Base-by-base conservation (phyloP, 2,329 filamentous ascomycete species). In the Cladosporium sp. region DNA sequence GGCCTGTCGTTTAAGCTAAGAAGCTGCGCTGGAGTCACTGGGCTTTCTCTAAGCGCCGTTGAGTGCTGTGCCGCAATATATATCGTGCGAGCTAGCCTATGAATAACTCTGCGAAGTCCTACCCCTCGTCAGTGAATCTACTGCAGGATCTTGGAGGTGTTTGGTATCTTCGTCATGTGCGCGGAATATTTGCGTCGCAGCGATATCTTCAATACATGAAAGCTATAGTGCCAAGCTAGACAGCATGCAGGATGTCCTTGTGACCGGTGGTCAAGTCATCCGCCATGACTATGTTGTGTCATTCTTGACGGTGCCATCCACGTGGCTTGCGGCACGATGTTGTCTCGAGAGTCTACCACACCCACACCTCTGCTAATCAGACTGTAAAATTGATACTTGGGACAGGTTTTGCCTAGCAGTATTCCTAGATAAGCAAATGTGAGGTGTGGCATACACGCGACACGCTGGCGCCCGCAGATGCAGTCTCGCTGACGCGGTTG, bases 61-160 rank as follows among this genome's bases (percentile, higher is more conserved):
- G 7, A 7, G 15, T 58, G 55, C 55, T 58, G 55, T 58, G 55
- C 55, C 55, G 55, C 55, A 58, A 58, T 58, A 7, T 41, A 28
- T 36, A 26, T 28, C 21, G 55, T 34, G 32, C 24, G 11, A 58
- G 34, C 30, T 52, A 28, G 18, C 12, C 52, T 55, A 55, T 55
- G 30, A 55, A 55, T 55, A 55, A n/a, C 15, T 55, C 14, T 6
- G 14, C 7, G 4, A 21, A 7, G 2, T 21, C 7, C 3, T 24
- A 21, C n/a, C n/a, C n/a, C 41, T 21, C 41, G n/a, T 21, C n/a
- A 21, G n/a, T 47, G n/a, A 47, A 21, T 4, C n/a, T 21, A 44
- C 41, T 14, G 3, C 18, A 11, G 7, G 18, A 14, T 3, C 18
- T 44, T 21, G 18, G 4, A 44, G n/a, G 2, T n/a, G 38, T 41